These are phyloP conservation scores for Kwoniella dendrophila DNA, from an alignment of 768 basidiomycete genomes.

Conservation along the genomic window DNA sequence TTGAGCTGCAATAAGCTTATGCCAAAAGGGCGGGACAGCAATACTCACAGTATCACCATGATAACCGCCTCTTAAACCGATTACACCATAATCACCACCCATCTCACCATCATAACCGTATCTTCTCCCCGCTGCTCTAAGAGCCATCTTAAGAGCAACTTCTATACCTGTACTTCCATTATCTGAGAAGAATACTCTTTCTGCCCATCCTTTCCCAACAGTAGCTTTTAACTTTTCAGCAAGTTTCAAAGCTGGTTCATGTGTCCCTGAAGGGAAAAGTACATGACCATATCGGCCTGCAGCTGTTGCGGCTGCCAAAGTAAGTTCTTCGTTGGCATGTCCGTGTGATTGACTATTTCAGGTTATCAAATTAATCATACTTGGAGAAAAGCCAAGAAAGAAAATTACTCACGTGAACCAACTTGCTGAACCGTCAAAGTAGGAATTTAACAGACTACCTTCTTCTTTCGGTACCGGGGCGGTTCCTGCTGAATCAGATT, in stretches of 20 bases:
- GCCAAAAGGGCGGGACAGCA: neutral
- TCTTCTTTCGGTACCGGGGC: constrained; percentile 6
- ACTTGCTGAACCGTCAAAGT: constrained; percentile 89
- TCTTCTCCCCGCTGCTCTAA: constrained; percentile 62
- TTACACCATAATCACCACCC: constrained; percentile 65
- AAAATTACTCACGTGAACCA: constrained; percentile 74
- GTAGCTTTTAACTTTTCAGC: constrained; percentile 72
- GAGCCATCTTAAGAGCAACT: constrained; percentile 95
- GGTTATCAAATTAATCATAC: neutral
- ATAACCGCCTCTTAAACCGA: constrained; percentile 89
- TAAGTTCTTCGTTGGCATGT: constrained; percentile 73
- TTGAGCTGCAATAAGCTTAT: neutral
- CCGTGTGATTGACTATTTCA: constrained; percentile 69
- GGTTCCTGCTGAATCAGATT: constrained; percentile 4
- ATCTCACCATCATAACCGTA: constrained; percentile 52
- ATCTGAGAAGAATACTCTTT: constrained; percentile 87
- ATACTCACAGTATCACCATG: constrained; percentile 78
- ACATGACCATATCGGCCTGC: constrained; percentile 96
- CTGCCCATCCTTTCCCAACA: constrained; percentile 88
- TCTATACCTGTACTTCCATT: constrained; percentile 97
- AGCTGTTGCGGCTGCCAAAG: constrained; percentile 82
- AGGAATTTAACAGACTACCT: constrained; percentile 60
- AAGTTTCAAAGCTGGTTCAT: constrained; percentile 79
- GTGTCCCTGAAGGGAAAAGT: constrained; percentile 87
- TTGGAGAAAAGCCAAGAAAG: neutral